phyloP scores from a whole-genome alignment of 2,329 filamentous ascomycete genomes.

The Corinectria fuckeliana region DNA sequence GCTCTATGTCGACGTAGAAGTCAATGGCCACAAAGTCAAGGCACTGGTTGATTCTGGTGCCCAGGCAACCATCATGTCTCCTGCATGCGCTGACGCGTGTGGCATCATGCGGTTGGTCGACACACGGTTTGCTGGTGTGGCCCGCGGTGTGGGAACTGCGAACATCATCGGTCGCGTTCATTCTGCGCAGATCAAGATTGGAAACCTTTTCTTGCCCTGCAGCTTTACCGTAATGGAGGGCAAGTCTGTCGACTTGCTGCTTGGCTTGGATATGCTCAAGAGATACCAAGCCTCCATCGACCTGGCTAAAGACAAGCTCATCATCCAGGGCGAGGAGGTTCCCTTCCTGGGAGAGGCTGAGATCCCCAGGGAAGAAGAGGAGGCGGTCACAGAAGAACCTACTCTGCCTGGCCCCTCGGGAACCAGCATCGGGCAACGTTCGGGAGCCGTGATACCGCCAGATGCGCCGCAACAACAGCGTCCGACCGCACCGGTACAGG shows the following conservation, averaged over 20 bases:
- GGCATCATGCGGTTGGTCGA: constrained; percentile 97
- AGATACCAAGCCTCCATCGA: constrained; percentile 94
- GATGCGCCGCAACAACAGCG: constrained; percentile 31
- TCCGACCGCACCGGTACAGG: constrained; percentile 30
- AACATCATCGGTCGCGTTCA: constrained; percentile 95
- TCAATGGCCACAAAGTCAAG: constrained; percentile 91
- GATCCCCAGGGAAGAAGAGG: constrained; percentile 83
- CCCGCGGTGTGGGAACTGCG: constrained; percentile 91
- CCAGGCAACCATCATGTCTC: constrained; percentile 99
- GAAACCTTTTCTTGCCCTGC: constrained; percentile 83
- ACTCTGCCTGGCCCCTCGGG: constrained; percentile 85
- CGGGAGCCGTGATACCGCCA: constrained; percentile 70
- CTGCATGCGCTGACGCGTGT: constrained; percentile 86
- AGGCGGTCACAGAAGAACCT: constrained; percentile 81
- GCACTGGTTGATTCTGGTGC: constrained; percentile 97
- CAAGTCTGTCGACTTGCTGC: constrained; percentile 90
- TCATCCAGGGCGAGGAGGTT: constrained; percentile 88
- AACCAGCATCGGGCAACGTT: constrained; percentile 84
- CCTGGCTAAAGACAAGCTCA: constrained; percentile 79
- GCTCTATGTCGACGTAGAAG: constrained; percentile 94
- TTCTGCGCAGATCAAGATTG: constrained; percentile 93
- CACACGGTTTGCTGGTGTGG: constrained; percentile 88
- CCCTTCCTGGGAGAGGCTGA: constrained; percentile 91
- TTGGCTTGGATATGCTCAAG: constrained; percentile 97
- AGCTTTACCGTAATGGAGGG: constrained; percentile 99